Conservation (phyloP, 1,284 basidiomycete species). For the Cryptococcus neoformans region DNA sequence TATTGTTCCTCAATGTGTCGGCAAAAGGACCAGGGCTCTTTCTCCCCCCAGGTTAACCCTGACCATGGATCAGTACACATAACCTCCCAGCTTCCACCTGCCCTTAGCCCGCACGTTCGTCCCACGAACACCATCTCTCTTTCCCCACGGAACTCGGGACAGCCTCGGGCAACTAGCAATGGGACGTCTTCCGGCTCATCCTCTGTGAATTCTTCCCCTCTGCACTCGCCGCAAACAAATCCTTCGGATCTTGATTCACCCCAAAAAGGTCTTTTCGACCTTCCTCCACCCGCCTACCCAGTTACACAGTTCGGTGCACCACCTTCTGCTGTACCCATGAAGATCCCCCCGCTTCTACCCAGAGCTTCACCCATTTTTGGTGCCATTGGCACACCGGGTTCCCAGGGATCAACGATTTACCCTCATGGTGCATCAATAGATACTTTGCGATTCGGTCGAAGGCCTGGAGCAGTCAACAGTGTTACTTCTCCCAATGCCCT, state of each 20-base stretch:
- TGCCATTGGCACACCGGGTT: slow-evolving; percentile 12
- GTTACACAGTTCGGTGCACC: slow-evolving; percentile 7
- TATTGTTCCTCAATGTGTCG: slow-evolving; percentile 46
- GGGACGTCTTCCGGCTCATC: slow-evolving; percentile 29
- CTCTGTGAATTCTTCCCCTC: slow-evolving; percentile 39
- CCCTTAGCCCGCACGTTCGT: slow-evolving; percentile 34
- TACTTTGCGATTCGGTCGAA: slow-evolving; percentile 45
- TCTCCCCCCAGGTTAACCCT: slow-evolving; percentile 22
- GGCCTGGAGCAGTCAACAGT: slow-evolving; percentile 37
- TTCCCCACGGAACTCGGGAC: slow-evolving; percentile 28
- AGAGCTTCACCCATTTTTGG: slow-evolving; percentile 9
- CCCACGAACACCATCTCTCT: slow-evolving; percentile 29
- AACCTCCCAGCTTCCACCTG: slow-evolving; percentile 35
- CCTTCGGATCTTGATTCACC: slow-evolving; percentile 37
- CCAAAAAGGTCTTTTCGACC: slow-evolving; percentile 39
- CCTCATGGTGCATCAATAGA: slow-evolving; percentile 36
- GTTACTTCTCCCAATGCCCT: slow-evolving; percentile 45
- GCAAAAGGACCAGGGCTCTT: slow-evolving; percentile 36
- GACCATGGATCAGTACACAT: slow-evolving; percentile 25
- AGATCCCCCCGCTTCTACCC: slow-evolving; percentile 31
- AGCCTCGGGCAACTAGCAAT: slow-evolving; percentile 12
- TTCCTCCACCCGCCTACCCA: slow-evolving; percentile 44
- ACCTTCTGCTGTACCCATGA: slow-evolving; percentile 37
- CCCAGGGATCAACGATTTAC: slow-evolving; percentile 18
- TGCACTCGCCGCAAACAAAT: slow-evolving; percentile 41